Evolutionary conservation across 352 stramenopile species (phyloP), one percentile per base, ranked within the genome.

Genomic region (Globisporangium sylvaticum): DNA sequence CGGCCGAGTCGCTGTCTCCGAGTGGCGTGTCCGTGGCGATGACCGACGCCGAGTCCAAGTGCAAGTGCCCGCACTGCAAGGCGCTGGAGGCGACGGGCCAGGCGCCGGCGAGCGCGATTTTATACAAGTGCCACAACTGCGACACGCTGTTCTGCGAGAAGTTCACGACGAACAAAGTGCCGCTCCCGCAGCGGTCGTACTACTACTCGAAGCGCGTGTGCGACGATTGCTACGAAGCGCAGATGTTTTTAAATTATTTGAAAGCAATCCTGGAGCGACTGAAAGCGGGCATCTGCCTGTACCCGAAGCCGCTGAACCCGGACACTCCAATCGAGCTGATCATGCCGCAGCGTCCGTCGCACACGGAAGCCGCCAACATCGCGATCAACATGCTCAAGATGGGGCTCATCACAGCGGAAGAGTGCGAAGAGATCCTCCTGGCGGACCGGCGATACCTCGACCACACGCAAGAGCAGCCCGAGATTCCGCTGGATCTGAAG

Each of bases 131-230:
- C 67, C 76, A 90, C 72, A 94, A 81, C 69, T 96, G 88, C 39
- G 88, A 95, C 58, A 74, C 66, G 22, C 65, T 90, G 8, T 95
- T 80, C 61, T 96, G 88, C 61, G 87, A 95, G 58, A 87, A 86
- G 48, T 94, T 92, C 72, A 94, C 88, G 46, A 76, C 76, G 7
- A 77, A 92, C 71, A 94, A 92, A 55, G 68, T 94, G 25, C 86
- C 88, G 58, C 71, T 96, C 27, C 88, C 86, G 25, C 88, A 95
- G 56, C 78, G 84, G 62, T 88, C 77, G 53, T 81, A 81, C 71
- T 96, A 94, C 62, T 94, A 92, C 66, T 77, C 87, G 9, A 92
- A 94, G 73, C 84, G 85, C n/a, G 86, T 96, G 20, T 96, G 88
- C 57, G 88, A 95, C 73, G 71, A 84, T 46, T 96, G 88, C 54